Base-by-base conservation (phyloP, 306 rosid species). In the Phaseolus lunatus region DNA sequence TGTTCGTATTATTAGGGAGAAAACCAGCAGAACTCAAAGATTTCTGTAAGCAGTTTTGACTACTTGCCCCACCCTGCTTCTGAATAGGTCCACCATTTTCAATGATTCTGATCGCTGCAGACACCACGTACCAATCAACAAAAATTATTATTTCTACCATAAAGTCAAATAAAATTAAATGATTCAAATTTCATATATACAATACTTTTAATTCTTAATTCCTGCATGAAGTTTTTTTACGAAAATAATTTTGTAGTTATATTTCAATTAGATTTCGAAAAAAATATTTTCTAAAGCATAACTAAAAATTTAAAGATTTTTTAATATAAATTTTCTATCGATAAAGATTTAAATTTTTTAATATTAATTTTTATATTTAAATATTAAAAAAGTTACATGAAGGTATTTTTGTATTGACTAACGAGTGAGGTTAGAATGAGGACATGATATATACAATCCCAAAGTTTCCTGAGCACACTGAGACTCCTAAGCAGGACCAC, bases 21-120 rank as follows among this genome's bases (percentile, higher is more conserved):
- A 75, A 75, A 75, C 72, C 72, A 47, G 37, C 20, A 20, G 61
- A 15, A 47, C 23, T 16, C 13, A 4, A 26, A 37, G 33, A 33
- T 64, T 76, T 76, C 41, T 49, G 19, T 49, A 50, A 31, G 80
- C 52, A 18, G 72, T 75, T 68, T 68, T 68, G 73, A 45, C 58
- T 49, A 1, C 31, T 39, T 16, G 73, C 22, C 7, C 7, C 43
- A 59, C 41, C 18, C 52, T 37, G 2, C 52, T 37, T 5, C 37
- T 47, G 72, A 20, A 64, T 47, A 3, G 48, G 67, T 7, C 59
- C 4, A 62, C 14, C 0, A 44, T 47, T 62, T 48, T 47, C 63
- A 75, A 31, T 31, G 23, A 18, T 35, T 19, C 65, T 52, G 15
- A 26, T 23, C 22, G 5, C 10, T 23, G 1, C 41, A 9, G 23